Evolutionary conservation across 306 rosid genomes (phyloP).

Genomic region (Vigna reflexopilosa): DNA sequence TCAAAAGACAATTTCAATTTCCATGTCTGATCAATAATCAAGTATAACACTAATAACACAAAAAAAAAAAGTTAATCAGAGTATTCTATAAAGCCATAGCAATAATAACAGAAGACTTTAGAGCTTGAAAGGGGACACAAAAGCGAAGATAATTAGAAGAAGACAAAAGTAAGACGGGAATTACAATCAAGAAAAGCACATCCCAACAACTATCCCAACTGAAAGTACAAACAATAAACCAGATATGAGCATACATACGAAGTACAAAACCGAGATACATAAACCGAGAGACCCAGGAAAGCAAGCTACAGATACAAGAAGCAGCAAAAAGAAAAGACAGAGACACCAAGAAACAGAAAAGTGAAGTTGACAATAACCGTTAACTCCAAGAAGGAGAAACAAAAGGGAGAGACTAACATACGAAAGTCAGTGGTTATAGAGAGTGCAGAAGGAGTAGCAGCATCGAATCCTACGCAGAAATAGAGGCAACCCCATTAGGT

Average conservation of each 20-base stretch:
- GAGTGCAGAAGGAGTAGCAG: constrained; percentile 43
- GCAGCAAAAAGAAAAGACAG: not conserved
- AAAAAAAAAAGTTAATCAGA: not conserved
- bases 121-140: constrained; percentile 34
- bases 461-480: constrained; percentile 44
- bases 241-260: constrained; percentile 27
- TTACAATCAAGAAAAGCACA: constrained; percentile 47
- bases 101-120: constrained; percentile 28
- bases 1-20: constrained; percentile 37
- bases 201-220: constrained; percentile 39
- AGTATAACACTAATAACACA: constrained; percentile 1
- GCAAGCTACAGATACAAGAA: constrained; percentile 11
- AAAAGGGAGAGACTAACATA: constrained; percentile 44
- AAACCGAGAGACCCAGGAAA: constrained; percentile 34
- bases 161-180: constrained; percentile 48
- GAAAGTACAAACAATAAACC: constrained; percentile 26
- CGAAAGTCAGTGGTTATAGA: constrained; percentile 37
- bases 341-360: constrained; percentile 7
- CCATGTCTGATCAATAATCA: not conserved
- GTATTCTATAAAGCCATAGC: constrained; percentile 16
- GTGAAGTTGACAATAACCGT: constrained; percentile 45
- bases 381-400: constrained; percentile 35
- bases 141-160: constrained; percentile 42
- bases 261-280: constrained; percentile 43
- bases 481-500: constrained; percentile 63